phyloP scores from a whole-genome alignment of 2,329 filamentous ascomycete species.

The Fusarium acutatum region DNA sequence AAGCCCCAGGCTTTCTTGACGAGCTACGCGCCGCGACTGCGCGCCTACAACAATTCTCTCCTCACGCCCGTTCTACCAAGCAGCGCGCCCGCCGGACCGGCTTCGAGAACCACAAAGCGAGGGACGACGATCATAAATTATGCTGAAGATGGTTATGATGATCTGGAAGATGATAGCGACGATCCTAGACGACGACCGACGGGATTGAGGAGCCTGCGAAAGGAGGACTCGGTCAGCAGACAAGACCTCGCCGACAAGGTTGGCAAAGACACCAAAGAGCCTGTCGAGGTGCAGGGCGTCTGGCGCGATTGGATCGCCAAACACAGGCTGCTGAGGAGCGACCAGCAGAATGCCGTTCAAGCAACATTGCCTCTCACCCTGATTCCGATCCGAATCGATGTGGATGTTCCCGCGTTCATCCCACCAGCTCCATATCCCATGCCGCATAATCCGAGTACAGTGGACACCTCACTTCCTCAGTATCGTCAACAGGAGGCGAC shows the following conservation, averaged over 20 bases:
- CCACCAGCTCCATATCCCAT: slow-evolving; percentile 72
- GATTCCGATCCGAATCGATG: slow-evolving; percentile 94
- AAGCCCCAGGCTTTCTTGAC: slow-evolving; percentile 87
- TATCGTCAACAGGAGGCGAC: slow-evolving; percentile 83
- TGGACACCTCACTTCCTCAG: slow-evolving; percentile 78
- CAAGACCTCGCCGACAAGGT: slow-evolving; percentile 76
- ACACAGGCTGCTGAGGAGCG: slow-evolving; percentile 62
- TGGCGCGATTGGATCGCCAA: slow-evolving; percentile 97
- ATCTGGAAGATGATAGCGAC: slow-evolving; percentile 76
- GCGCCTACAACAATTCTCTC: slow-evolving; percentile 90
- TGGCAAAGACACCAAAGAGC: slow-evolving; percentile 81
- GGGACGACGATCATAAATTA: slow-evolving; percentile 98
- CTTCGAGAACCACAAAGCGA: slow-evolving; percentile 91
- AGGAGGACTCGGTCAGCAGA: slow-evolving; percentile 73
- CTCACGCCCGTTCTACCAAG: slow-evolving; percentile 84
- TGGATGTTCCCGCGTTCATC: slow-evolving; percentile 84
- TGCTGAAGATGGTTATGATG: slow-evolving; percentile 93
- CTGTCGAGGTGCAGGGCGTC: slow-evolving; percentile 87
- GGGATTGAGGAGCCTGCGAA: slow-evolving; percentile 82
- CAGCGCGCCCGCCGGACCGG: slow-evolving; percentile 69
- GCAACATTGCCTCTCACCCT: slow-evolving; percentile 86
- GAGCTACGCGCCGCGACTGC: slow-evolving; percentile 89
- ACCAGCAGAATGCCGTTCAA: slow-evolving; percentile 69
- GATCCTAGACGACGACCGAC: slow-evolving; percentile 81
- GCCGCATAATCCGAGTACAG: slow-evolving; percentile 64